Percentiles rank a stretch among this genome's conserved stretches.
phyloP scores from a whole-genome alignment of 2,329 filamentous ascomycete genomes.

The Arthroderma sp. region DNA sequence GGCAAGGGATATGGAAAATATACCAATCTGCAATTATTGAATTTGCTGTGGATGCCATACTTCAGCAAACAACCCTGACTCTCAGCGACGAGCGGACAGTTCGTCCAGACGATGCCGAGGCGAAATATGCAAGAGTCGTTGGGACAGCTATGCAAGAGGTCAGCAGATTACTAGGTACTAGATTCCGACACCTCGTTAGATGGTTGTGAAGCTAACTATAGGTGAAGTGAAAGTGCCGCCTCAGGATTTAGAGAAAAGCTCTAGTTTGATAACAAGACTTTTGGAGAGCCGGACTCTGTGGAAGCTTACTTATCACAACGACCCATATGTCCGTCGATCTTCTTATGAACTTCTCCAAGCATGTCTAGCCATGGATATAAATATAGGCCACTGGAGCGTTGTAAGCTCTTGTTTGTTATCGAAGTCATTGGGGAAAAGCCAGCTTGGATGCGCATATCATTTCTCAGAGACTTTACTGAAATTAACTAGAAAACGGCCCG shows the following conservation, averaged over 20 bases:
- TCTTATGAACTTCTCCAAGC: constrained; percentile 43
- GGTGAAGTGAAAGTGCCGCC: constrained; percentile 20
- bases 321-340: constrained; percentile 45
- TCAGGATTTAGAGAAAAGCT: constrained; percentile 46
- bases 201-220: too few relatives aligned
- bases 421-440: constrained; percentile 58
- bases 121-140: constrained; percentile 74
- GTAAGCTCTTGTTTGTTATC: constrained; percentile 58
- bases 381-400: constrained; percentile 46
- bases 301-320: constrained; percentile 43
- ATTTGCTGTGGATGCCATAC: constrained; percentile 64
- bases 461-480: constrained; percentile 53
- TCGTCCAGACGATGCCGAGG: constrained; percentile 68
- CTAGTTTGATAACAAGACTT: constrained; percentile 50
- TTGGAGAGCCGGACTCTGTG: constrained; percentile 51
- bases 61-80: constrained; percentile 63
- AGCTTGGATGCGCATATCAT: constrained; percentile 60
- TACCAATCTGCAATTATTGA: constrained; percentile 72
- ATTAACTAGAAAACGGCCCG: constrained; percentile 51
- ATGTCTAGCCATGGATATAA: constrained; percentile 35
- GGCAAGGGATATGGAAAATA: constrained; percentile 60
- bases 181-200: too few relatives aligned
- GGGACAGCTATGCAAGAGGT: constrained; percentile 45
- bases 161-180: constrained; percentile 35
- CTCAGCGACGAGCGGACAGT: constrained; percentile 82